A percentile compares a stretch with the other conserved stretches of the same genome.
These are phyloP conservation scores for Heterobasidion irregulare DNA, from an alignment of 1,284 basidiomycete species.

Conservation along the genomic window DNA sequence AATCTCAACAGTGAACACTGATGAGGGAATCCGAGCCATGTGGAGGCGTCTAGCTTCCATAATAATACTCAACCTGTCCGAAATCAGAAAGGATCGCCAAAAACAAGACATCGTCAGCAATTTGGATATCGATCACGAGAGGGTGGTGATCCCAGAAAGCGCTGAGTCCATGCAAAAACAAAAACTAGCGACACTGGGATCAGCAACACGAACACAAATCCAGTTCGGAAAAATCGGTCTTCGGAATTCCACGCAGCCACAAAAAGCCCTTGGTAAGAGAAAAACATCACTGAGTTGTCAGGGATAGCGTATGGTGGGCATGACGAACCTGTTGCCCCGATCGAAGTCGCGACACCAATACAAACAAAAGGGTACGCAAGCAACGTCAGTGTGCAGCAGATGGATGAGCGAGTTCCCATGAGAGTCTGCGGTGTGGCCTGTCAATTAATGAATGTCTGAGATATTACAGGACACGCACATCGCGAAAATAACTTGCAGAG, in stretches of 20 bases:
- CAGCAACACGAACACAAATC: not conserved
- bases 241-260: not conserved
- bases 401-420: slow-evolving; percentile 3
- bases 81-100: too few relatives aligned
- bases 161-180: not conserved
- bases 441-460: not conserved
- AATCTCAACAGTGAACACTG: too few relatives aligned
- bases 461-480: not conserved
- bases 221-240: not conserved
- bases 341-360: slow-evolving; percentile 3
- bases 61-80: too few relatives aligned
- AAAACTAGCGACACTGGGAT: not conserved
- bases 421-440: not conserved
- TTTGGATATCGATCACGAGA: too few relatives aligned
- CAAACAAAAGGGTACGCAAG: slow-evolving; percentile 7
- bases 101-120: too few relatives aligned
- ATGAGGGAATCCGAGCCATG: too few relatives aligned
- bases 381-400: slow-evolving; percentile 6
- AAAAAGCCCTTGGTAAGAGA: not conserved
- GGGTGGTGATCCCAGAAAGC: not conserved
- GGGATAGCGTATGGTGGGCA: too few relatives aligned
- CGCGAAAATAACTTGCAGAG: not conserved
- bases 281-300: not conserved
- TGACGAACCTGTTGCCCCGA: not conserved
- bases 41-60: too few relatives aligned